These are phyloP conservation scores for Microglena sp. DNA, from an alignment of 139 green algal genomes.

Conservation along the genomic window DNA sequence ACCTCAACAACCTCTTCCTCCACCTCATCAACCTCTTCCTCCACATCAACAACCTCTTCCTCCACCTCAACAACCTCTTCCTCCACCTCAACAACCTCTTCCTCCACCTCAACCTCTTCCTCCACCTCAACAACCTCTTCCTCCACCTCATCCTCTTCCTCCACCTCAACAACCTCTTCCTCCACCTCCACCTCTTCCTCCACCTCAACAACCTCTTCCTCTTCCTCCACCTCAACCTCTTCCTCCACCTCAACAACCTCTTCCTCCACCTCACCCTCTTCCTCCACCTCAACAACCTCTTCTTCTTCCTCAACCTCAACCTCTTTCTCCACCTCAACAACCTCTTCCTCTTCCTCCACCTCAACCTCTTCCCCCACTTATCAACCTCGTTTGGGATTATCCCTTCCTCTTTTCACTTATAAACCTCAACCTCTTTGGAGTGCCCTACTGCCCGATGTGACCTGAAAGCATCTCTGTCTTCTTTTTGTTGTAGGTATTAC, in stretches of 20 bases:
- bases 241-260: not conserved
- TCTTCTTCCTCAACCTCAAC: not conserved
- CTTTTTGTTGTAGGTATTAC: constrained; percentile 92
- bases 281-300: not conserved
- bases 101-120: not conserved
- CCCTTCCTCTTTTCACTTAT: too few species aligned
- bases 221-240: not conserved
- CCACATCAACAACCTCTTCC: too few species aligned
- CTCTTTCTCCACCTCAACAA: not conserved
- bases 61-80: too few species aligned
- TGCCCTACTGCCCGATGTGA: constrained; percentile 75
- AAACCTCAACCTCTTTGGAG: constrained; percentile 75
- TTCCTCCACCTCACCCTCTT: not conserved
- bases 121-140: not conserved
- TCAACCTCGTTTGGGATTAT: too few species aligned
- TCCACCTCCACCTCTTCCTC: not conserved
- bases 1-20: too few species aligned
- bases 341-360: not conserved
- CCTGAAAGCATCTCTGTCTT: too few species aligned
- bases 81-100: not conserved
- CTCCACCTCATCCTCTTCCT: not conserved
- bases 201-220: not conserved
- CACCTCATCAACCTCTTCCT: too few species aligned
- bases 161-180: not conserved
- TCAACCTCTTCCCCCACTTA: too few species aligned